Conservation (phyloP, 805 yeast species). For the Kuraishia piskuri region DNA sequence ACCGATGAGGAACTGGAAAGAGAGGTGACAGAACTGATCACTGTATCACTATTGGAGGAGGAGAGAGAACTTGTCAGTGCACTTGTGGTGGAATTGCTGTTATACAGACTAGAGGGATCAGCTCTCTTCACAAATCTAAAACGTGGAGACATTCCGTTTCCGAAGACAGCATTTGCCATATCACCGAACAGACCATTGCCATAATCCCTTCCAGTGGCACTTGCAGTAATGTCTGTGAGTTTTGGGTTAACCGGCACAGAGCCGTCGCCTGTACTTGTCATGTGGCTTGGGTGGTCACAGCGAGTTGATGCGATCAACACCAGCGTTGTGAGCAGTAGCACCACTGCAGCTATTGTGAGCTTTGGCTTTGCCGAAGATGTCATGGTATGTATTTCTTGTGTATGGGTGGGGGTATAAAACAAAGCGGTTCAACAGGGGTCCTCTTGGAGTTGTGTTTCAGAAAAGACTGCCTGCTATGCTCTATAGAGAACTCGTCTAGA, state of each 20-base stretch:
- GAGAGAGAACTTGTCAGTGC: neutral
- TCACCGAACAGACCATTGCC: neutral
- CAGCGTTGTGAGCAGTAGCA: neutral
- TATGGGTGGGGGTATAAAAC: neutral
- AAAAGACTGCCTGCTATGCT: neutral
- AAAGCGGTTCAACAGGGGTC: neutral
- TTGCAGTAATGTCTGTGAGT: neutral
- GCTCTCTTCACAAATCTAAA: conserved; percentile 16
- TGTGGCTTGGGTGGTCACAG: neutral
- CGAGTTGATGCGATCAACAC: neutral
- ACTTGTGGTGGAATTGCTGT: conserved; percentile 2
- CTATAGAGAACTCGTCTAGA: neutral
- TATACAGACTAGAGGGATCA: conserved; percentile 3
- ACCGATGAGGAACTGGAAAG: neutral
- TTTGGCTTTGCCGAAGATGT: neutral
- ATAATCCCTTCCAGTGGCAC: neutral
- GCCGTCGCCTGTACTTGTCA: neutral
- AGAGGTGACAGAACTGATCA: neutral
- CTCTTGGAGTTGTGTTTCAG: neutral
- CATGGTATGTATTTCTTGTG: neutral
- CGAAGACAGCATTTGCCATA: neutral
- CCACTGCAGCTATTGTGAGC: neutral
- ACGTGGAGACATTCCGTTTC: conserved; percentile 11
- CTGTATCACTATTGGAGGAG: neutral
- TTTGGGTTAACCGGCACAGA: neutral